phyloP scores from a whole-genome alignment of 495 filamentous ascomycete species.

The Aspergillus taichungensis region DNA sequence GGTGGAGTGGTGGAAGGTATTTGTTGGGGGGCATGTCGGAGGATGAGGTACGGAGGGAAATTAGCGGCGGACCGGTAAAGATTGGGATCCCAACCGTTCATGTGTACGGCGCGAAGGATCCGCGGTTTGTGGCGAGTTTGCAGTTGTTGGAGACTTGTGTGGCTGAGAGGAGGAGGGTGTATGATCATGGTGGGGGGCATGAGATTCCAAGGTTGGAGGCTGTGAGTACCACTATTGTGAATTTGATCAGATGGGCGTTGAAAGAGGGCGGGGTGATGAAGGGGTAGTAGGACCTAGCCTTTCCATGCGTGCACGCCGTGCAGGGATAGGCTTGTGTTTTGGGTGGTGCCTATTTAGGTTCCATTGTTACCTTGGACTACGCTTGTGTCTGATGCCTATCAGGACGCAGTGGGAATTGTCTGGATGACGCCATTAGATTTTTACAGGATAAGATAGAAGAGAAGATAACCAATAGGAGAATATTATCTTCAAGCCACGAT shows the following conservation, averaged over 20 bases:
- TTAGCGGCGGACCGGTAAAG: slow-evolving; percentile 22
- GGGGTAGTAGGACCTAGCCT: too few species aligned
- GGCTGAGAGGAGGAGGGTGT: slow-evolving; percentile 33
- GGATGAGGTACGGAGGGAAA: slow-evolving; percentile 38
- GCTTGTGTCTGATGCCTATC: too few species aligned
- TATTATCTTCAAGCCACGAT: too few species aligned
- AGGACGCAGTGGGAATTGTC: too few species aligned
- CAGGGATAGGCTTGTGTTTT: too few species aligned
- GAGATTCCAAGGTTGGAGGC: slow-evolving; percentile 39
- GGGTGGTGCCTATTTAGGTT: too few species aligned
- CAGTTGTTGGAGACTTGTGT: slow-evolving; percentile 50
- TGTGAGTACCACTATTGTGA: slow-evolving; percentile 27
- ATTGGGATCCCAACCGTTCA: slow-evolving; percentile 56
- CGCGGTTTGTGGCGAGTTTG: slow-evolving; percentile 43
- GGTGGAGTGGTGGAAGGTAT: slow-evolving; percentile 18
- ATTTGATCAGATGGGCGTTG: slow-evolving; percentile 32
- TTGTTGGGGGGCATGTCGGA: slow-evolving; percentile 35
- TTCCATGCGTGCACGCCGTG: too few species aligned
- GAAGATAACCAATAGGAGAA: too few species aligned
- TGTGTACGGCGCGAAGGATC: slow-evolving; percentile 51
- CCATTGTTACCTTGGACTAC: too few species aligned
- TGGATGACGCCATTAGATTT: too few species aligned
- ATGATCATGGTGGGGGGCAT: slow-evolving; percentile 48
- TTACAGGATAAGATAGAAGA: too few species aligned
- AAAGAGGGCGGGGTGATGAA: slow-evolving; percentile 1